Evolutionary conservation across 2,329 filamentous ascomycete species (phyloP), one percentile per base, ranked within the genome.

Genomic region (Gliomastix tumulicola): DNA sequence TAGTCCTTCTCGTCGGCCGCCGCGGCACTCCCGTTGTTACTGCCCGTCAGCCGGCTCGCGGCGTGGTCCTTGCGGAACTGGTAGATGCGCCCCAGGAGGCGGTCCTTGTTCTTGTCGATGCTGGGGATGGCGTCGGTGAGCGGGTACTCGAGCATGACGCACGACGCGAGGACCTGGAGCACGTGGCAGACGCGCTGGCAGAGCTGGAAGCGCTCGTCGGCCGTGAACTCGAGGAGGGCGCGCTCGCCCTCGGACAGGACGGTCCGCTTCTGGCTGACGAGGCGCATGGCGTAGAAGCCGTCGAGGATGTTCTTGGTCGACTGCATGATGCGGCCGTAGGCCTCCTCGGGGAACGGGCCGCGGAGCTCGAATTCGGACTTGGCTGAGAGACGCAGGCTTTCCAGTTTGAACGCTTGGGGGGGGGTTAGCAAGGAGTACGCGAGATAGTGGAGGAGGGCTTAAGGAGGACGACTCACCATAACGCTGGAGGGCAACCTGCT

Each of bases 261-360:
- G 10, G 82, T 68, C 41, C 90, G 85, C 51, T 89, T 90, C 52
- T 84, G 74, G 25, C 94, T 88, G 43, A 96, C 82, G 10, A 96
- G 77, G 44, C 90, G 94, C 87, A 98, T 95, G 35, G 89, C 88
- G 53, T 97, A 89, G 58, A 98, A 96, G 25, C 87, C 83, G 59
- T 96, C 89, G 5, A 97, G 77, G 61, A 96, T 86, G 36, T 84
- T 80, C 43, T 83, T 82, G 2, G 89, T 95, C 9, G 82, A 82
- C 17, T 77, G 75, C 54, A 97, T 74, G 39, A 97, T 84, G 23
- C 79, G 76, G 5, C 74, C 76, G 54, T 85, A 89, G 13, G 78
- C 73, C 30, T 74, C 76, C 44, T 81, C 74, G 2, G 88, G 87
- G 49, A 98, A 98, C 0, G 89, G 88, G 0, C 90, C 86, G 28